Conservation (phyloP, 2,329 filamentous ascomycete genomes). For the Grosmannia huntii region DNA sequence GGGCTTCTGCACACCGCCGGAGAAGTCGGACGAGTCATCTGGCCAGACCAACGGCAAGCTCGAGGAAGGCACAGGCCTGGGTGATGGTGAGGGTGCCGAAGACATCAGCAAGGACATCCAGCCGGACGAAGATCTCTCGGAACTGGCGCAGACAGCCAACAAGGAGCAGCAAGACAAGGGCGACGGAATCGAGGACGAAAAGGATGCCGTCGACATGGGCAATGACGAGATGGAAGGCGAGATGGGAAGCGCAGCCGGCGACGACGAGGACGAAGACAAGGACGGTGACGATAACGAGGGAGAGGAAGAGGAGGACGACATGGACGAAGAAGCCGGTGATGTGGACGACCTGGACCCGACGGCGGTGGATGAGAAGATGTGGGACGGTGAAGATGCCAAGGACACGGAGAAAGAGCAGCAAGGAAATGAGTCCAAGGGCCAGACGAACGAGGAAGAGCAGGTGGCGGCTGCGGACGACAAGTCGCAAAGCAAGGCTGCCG, state of each 20-base stretch:
- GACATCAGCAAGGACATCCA: slow-evolving; percentile 97
- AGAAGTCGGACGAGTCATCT: slow-evolving; percentile 47
- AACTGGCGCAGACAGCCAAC: slow-evolving; percentile 76
- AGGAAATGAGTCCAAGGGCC: slow-evolving; percentile 57
- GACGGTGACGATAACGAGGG: slow-evolving; percentile 41
- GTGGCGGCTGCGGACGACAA: slow-evolving; percentile 43
- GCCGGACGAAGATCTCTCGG: slow-evolving; percentile 83
- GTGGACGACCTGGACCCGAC: slow-evolving; percentile 84
- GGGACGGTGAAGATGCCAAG: slow-evolving; percentile 77
- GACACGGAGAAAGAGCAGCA: slow-evolving; percentile 74
- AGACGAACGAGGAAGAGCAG: slow-evolving; percentile 53
- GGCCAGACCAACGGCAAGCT: slow-evolving; percentile 50
- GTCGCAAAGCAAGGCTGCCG: slow-evolving; percentile 49
- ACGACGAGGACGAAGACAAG: slow-evolving; percentile 49
- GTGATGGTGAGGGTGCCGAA: slow-evolving; percentile 87
- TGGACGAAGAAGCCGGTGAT: slow-evolving; percentile 82
- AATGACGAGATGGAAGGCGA: slow-evolving; percentile 86
- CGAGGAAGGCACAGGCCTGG: slow-evolving; percentile 84
- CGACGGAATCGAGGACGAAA: slow-evolving; percentile 61
- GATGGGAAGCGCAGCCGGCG: slow-evolving; percentile 50
- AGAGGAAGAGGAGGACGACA: slow-evolving; percentile 54
- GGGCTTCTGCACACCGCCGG: slow-evolving; percentile 83
- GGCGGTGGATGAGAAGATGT: slow-evolving; percentile 96
- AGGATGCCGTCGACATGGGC: slow-evolving; percentile 85
- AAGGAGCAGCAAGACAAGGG: slow-evolving; percentile 46